Base-by-base conservation (phyloP, 441 rosid genomes). In the Populus hybrid region DNA sequence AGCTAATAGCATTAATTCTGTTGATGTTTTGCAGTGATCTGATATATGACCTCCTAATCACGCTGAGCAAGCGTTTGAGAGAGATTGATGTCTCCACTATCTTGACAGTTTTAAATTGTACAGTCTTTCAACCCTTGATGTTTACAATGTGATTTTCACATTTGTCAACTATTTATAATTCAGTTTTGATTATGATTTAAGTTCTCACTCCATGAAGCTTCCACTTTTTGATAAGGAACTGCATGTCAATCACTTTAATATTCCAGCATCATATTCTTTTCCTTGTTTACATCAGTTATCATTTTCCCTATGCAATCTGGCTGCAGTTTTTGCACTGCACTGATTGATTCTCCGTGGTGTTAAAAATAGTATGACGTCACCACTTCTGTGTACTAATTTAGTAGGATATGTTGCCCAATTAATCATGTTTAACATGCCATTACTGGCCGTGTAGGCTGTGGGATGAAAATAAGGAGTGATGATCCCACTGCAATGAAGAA, bases 401-500 rank as follows among this genome's bases (percentile, higher is more conserved):
- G 53, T 46, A 12, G 53, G 53, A 46, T 12, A 5, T 11, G 18
- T 46, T 46, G 66, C 28, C 72, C 23, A 57, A 34, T 26, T 32
- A 53, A 30, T 42, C 24, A 42, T 71, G 36, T 72, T 65, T 46
- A 72, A 69, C 73, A 59, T 40, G 46, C 46, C 46, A 61, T 70
- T 68, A 36, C 67, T 81, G 74, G 74, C 50, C 81, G 77, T 72
- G 76, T 74, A 95, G 99, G 95, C 82, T 93, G 99, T 80, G 99
- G 99, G 78, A 87, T 93, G 93, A 95, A 91, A 89, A 83, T 95
- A 81, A 90, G 98, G 85, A 86, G 83, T 67, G 99, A 93, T 70
- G 99, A 95, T 85, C 99, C 97, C 67, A 75, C 85, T 80, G 82
- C 94, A 79, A 95, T 95, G 98, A 95, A 89, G 81, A 88, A 84